Evolutionary conservation across 192 early-diverging fungal species (phyloP).

Genomic region (Haplosporangium gracile): DNA sequence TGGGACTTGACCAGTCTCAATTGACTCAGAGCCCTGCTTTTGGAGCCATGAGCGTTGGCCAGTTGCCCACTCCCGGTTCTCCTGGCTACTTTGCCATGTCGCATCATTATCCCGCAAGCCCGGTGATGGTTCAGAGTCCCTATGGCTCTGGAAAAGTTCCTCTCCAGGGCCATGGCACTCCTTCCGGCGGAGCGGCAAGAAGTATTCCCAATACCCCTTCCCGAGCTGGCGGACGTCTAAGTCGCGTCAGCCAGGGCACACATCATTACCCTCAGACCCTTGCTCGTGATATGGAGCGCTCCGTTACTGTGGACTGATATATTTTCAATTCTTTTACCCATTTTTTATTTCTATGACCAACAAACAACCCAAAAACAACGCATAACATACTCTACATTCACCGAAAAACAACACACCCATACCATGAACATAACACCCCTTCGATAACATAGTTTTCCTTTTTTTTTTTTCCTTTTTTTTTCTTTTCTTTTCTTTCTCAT

Average conservation of each 20-base stretch:
- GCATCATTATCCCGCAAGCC: constrained; percentile 4
- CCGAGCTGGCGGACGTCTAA: constrained; percentile 31
- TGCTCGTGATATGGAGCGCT: constrained; percentile 47
- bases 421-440: not conserved
- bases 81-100: constrained; percentile 42
- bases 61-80: constrained; percentile 9
- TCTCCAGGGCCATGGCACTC: not conserved
- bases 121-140: constrained; percentile 22
- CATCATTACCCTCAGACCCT: constrained; percentile 36
- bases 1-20: constrained; percentile 17
- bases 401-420: not conserved
- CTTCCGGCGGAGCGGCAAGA: not conserved
- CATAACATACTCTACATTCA: not conserved
- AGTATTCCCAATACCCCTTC: constrained; percentile 44
- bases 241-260: constrained; percentile 31
- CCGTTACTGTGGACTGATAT: constrained; percentile 7
- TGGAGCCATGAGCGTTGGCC: not conserved
- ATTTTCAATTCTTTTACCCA: not conserved
- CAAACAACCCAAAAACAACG: not conserved
- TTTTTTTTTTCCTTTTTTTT: not conserved
- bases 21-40: not conserved
- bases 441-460: not conserved
- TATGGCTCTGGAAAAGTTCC: constrained; percentile 33
- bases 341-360: not conserved
- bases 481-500: not conserved